These are phyloP conservation scores for Phytopythium helicoides DNA, from an alignment of 352 stramenopile genomes.

Conservation along the genomic window DNA sequence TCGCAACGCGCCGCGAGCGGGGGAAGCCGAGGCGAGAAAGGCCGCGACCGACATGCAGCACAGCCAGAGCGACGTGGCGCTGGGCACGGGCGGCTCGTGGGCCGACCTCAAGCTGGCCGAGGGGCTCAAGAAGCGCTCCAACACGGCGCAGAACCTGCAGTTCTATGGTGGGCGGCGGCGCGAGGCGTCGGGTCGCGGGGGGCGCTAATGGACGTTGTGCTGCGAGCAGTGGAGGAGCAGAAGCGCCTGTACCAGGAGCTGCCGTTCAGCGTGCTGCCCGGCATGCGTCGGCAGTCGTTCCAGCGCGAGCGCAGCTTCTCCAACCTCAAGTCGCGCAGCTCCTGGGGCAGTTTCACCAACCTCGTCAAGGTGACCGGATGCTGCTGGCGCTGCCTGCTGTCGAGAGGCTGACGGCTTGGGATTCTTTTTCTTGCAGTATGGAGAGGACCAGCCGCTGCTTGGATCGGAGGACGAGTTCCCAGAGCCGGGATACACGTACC, in stretches of 20 bases:
- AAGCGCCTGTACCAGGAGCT: conserved; percentile 74
- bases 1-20: no score
- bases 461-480: conserved; percentile 55
- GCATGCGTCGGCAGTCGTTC: conserved; percentile 71
- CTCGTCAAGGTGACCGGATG: conserved; percentile 23
- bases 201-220: no score
- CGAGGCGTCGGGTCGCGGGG: not conserved
- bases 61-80: conserved; percentile 64
- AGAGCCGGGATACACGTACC: conserved; percentile 64
- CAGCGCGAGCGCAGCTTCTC: conserved; percentile 70
- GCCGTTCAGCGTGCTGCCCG: conserved; percentile 65
- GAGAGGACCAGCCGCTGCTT: conserved; percentile 71
- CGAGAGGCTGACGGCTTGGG: not conserved
- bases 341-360: conserved; percentile 56
- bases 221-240: conserved; percentile 55
- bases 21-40: no score
- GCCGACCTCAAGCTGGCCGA: conserved; percentile 66
- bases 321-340: conserved; percentile 61
- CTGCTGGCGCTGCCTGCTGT: not conserved
- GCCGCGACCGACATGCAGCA: no score
- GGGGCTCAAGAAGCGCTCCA: conserved; percentile 73
- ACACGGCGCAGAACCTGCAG: conserved; percentile 74
- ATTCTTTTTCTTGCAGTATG: conserved; percentile 19
- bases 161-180: conserved; percentile 52
- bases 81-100: conserved; percentile 62